phyloP scores from a whole-genome alignment of 345 rosid genomes.

The Acer yangbiense region DNA sequence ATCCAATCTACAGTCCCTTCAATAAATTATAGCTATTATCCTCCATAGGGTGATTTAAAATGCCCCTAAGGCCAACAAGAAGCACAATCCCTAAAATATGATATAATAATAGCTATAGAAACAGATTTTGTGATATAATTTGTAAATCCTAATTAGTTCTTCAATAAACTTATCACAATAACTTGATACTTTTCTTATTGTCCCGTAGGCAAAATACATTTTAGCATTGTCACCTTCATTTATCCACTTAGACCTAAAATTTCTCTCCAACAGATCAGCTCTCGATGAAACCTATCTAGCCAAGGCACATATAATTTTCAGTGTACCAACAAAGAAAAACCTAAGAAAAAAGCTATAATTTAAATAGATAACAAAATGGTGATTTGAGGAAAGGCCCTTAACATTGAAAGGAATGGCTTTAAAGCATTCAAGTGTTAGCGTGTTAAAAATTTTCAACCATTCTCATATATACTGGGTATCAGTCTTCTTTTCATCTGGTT shows the following conservation, averaged over 20 bases:
- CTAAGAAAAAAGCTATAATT: too few species aligned
- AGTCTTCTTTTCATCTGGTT: not conserved
- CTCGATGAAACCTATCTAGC: too few species aligned
- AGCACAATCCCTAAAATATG: not conserved
- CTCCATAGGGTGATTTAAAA: not conserved
- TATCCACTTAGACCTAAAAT: too few species aligned
- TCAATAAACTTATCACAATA: not conserved
- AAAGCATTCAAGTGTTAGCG: not conserved
- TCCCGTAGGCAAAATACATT: too few species aligned
- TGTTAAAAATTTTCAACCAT: not conserved
- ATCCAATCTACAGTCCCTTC: too few species aligned
- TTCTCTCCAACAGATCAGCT: too few species aligned
- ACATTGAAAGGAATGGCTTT: too few species aligned
- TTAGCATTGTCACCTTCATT: too few species aligned
- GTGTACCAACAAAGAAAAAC: too few species aligned
- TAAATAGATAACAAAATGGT: too few species aligned
- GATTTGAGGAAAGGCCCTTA: too few species aligned
- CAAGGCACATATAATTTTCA: too few species aligned
- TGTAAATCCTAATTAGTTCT: not conserved
- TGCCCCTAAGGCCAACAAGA: not conserved
- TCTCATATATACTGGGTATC: not conserved
- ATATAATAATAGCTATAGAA: not conserved
- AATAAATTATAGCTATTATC: not conserved
- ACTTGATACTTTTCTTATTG: not conserved
- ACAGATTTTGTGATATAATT: not conserved